phyloP scores from a whole-genome alignment of 164 flowering plant species.

The Magnolia kwangsiensis region DNA sequence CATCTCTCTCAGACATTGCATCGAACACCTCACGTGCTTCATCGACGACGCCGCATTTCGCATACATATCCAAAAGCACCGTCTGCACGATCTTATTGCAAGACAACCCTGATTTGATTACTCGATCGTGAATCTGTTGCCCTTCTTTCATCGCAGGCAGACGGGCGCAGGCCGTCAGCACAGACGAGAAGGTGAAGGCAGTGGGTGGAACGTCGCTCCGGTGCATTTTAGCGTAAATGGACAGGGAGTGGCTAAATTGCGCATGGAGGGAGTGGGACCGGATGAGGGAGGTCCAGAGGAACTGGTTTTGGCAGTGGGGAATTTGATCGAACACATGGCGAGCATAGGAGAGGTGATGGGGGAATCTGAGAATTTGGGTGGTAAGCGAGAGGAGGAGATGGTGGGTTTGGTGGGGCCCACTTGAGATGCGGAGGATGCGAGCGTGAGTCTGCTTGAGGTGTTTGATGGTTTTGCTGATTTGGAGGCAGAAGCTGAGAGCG shows the following conservation, averaged over 20 bases:
- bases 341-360: slow-evolving; percentile 8
- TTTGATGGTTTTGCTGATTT: slow-evolving; percentile 19
- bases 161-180: slow-evolving; percentile 9
- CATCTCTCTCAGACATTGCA: slow-evolving; percentile 28
- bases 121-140: background rate
- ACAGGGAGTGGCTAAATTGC: slow-evolving; percentile 1
- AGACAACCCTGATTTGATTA: slow-evolving; percentile 18
- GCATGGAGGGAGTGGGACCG: slow-evolving; percentile 8
- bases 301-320: slow-evolving; percentile 7
- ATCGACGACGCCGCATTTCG: slow-evolving; percentile 6
- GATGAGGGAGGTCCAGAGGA: slow-evolving; percentile 14
- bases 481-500: slow-evolving; percentile 20
- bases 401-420: slow-evolving; percentile 12
- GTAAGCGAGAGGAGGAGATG: slow-evolving; percentile 17
- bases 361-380: slow-evolving; percentile 19
- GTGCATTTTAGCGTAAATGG: slow-evolving; percentile 12
- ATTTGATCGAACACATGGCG: slow-evolving; percentile 11
- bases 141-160: slow-evolving; percentile 9
- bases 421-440: slow-evolving; percentile 21
- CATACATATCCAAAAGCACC: slow-evolving; percentile 35
- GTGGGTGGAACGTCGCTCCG: slow-evolving; percentile 2
- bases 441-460: slow-evolving; percentile 36
- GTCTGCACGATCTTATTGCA: slow-evolving; percentile 35
- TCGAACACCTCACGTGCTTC: slow-evolving; percentile 35
- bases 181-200: slow-evolving; percentile 13